These are phyloP conservation scores for Sporothrix inflata DNA, from an alignment of 2,329 filamentous ascomycete genomes.

Conservation along the genomic window DNA sequence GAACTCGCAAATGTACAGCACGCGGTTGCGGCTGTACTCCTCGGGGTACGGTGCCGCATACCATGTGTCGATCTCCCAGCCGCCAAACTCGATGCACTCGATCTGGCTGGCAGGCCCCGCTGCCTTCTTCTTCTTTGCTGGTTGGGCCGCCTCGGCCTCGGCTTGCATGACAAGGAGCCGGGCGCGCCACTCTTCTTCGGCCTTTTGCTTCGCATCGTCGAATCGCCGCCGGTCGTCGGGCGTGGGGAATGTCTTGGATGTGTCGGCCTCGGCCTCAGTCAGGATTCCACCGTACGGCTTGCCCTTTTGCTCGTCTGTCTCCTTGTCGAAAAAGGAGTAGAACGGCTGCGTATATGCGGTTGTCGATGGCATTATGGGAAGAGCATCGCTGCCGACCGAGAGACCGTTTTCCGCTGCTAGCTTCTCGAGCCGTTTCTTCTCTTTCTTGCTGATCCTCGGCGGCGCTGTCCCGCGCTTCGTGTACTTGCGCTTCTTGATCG, in stretches of 20 bases:
- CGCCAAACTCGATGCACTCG: slow-evolving; percentile 97
- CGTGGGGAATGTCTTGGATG: slow-evolving; percentile 81
- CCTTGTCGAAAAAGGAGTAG: slow-evolving; percentile 86
- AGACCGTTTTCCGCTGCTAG: slow-evolving; percentile 20
- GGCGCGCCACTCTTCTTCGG: slow-evolving; percentile 88
- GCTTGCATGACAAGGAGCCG: slow-evolving; percentile 63
- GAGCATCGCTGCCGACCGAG: not conserved
- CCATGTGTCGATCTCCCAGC: slow-evolving; percentile 98
- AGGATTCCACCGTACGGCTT: slow-evolving; percentile 97
- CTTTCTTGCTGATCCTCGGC: slow-evolving; percentile 40
- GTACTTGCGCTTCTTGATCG: slow-evolving; percentile 59
- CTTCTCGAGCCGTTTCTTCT: slow-evolving; percentile 28
- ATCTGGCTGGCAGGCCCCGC: slow-evolving; percentile 93
- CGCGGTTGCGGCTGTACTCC: slow-evolving; percentile 94
- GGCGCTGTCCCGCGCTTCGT: slow-evolving; percentile 52
- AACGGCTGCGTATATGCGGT: slow-evolving; percentile 72
- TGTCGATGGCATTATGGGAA: slow-evolving; percentile 26
- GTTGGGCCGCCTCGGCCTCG: slow-evolving; percentile 63
- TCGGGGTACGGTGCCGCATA: slow-evolving; percentile 98
- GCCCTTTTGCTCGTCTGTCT: slow-evolving; percentile 83
- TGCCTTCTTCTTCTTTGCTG: slow-evolving; percentile 71
- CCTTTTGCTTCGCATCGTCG: slow-evolving; percentile 84
- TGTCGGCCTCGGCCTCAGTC: slow-evolving; percentile 86
- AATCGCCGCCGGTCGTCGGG: slow-evolving; percentile 82
- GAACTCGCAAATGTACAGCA: slow-evolving; percentile 99